A percentile compares a stretch with the other conserved stretches of the same genome.
These are phyloP conservation scores for Suhomyces emberorum DNA, from an alignment of 805 yeast genomes.

Conservation along the genomic window DNA sequence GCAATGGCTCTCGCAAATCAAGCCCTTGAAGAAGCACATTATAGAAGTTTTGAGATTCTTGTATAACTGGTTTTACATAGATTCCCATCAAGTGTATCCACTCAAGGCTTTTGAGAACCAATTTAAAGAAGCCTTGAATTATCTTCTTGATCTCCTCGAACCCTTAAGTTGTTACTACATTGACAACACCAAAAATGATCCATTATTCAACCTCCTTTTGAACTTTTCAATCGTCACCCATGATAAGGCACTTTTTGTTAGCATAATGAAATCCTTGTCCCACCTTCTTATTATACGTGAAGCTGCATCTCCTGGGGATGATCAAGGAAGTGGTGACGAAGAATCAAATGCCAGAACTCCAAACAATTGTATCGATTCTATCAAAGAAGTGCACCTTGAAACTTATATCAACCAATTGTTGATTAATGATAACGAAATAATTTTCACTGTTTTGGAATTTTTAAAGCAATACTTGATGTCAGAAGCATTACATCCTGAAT, in stretches of 20 bases:
- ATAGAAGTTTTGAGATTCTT: conserved; percentile 43
- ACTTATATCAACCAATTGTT: conserved; percentile 56
- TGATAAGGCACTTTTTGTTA: conserved; percentile 69
- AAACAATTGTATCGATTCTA: conserved; percentile 40
- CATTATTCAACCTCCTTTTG: conserved; percentile 56
- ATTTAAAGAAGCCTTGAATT: conserved; percentile 59
- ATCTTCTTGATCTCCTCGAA: conserved; percentile 77
- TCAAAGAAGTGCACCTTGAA: conserved; percentile 42
- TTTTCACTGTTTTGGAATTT: conserved; percentile 73
- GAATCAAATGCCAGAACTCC: conserved; percentile 14
- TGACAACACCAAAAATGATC: conserved; percentile 69
- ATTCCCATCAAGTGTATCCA: conserved; percentile 12
- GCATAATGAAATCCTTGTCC: conserved; percentile 72
- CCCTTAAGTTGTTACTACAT: conserved; percentile 78
- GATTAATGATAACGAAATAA: conserved; percentile 68
- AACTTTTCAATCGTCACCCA: conserved; percentile 47
- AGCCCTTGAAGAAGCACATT: conserved; percentile 44
- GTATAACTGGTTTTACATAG: conserved; percentile 30
- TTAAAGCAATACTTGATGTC: conserved; percentile 75
- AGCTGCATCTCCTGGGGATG: conserved; percentile 2
- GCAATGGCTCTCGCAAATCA: conserved; percentile 61
- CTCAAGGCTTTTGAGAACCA: conserved; percentile 25
- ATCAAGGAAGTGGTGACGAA: conserved; percentile 11
- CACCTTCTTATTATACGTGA: conserved; percentile 58
- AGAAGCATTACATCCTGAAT: conserved; percentile 41